Percentiles rank a stretch among this genome's conserved stretches.
Conservation (phyloP, 495 filamentous ascomycete species). For the Penicillium herquei region DNA sequence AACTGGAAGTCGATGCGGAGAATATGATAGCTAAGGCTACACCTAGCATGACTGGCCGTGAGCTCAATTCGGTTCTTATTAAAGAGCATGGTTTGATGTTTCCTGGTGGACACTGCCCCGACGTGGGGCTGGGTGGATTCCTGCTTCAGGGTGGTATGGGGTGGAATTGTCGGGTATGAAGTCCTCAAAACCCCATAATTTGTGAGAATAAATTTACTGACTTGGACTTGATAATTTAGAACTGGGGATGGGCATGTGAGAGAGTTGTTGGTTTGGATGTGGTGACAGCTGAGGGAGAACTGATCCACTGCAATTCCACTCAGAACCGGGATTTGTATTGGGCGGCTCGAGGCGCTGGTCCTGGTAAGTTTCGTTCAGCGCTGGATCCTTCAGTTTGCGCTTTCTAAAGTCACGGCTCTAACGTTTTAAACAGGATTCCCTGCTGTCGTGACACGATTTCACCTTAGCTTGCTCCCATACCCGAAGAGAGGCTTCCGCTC, state of each 20-base stretch:
- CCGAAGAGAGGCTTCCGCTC: constrained; percentile 31
- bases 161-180: constrained; percentile 48
- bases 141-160: constrained; percentile 56
- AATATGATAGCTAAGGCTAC: constrained; percentile 36
- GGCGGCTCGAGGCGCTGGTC: constrained; percentile 51
- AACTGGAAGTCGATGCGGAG: constrained; percentile 34
- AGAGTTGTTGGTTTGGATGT: constrained; percentile 46
- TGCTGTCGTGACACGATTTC: constrained; percentile 47
- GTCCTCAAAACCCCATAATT: too few species aligned
- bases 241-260: constrained; percentile 58
- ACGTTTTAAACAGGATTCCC: constrained; percentile 36
- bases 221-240: constrained; percentile 16
- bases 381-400: neutral
- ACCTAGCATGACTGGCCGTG: constrained; percentile 42
- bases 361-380: constrained; percentile 17
- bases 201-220: neutral
- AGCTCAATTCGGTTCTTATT: constrained; percentile 39
- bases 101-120: constrained; percentile 54
- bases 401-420: neutral
- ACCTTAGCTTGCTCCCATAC: constrained; percentile 35
- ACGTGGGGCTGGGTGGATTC: constrained; percentile 56
- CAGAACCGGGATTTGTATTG: constrained; percentile 50
- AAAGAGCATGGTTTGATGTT: constrained; percentile 40
- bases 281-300: constrained; percentile 42
- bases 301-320: constrained; percentile 32